Evolutionary conservation across 768 basidiomycete species (phyloP), one percentile per base, ranked within the genome.

Genomic region (Tylopilus sp.): DNA sequence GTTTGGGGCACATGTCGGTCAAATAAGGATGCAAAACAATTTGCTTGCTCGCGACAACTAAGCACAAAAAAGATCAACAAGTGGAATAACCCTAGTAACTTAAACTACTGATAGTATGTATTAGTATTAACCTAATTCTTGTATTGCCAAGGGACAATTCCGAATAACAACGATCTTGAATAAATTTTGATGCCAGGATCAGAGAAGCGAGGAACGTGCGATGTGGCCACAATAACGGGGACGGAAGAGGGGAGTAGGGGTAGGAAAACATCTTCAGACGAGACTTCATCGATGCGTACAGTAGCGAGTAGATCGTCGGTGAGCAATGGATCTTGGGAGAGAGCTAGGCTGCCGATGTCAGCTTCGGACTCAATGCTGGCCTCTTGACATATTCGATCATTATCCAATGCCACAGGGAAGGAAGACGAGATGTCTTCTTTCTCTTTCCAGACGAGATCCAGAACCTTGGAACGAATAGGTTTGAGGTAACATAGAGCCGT

Each of bases 101-200:
- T n/a, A n/a, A n/a, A n/a, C n/a, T n/a, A n/a, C n/a, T n/a, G n/a
- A n/a, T n/a, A n/a, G n/a, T n/a, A n/a, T n/a, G n/a, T n/a, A n/a
- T n/a, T n/a, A n/a, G n/a, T n/a, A n/a, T n/a, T n/a, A n/a, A n/a
- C n/a, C n/a, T n/a, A n/a, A n/a, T n/a, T n/a, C n/a, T n/a, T n/a
- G n/a, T n/a, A n/a, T n/a, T n/a, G n/a, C n/a, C n/a, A n/a, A n/a
- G n/a, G n/a, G n/a, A n/a, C n/a, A n/a, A n/a, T n/a, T 97, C 96
- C 14, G 91, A 93, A 62, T 95, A 97, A 38, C 89, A 92, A 47
- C 90, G 86, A 63, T 98, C 94, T 73, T 95, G 92, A 56, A 89
- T 84, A 66, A 95, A 95, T 62, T 98, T 98, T 16, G 89, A 87
- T 0, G 94, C 95, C 47, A 92, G 77, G 51, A 98, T 92, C 37